A percentile compares a stretch with the other conserved stretches of the same genome.
Evolutionary conservation across 2,329 filamentous ascomycete species (phyloP).

Genomic region (Microcyclospora tardicrescens): DNA sequence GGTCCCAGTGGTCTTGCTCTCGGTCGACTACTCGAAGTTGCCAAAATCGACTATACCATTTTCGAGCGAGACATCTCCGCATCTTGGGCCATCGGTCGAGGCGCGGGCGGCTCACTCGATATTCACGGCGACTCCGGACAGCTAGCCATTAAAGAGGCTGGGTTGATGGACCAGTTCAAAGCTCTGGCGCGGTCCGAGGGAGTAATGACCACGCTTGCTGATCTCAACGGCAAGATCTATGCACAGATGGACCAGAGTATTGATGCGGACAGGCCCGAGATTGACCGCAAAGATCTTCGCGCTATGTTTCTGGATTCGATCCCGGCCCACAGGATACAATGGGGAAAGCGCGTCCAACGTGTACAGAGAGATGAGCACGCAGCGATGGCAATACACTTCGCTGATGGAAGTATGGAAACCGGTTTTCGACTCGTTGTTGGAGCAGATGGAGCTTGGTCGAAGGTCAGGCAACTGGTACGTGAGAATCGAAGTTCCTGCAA

Average conservation of each 20-base stretch:
- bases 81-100: neutral
- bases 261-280: conserved; percentile 26
- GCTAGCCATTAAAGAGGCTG: conserved; percentile 17
- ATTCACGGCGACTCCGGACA: conserved; percentile 19
- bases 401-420: conserved; percentile 18
- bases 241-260: conserved; percentile 2
- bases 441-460: conserved; percentile 37
- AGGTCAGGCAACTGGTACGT: conserved; percentile 9
- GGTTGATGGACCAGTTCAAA: conserved; percentile 18
- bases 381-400: conserved; percentile 15
- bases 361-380: conserved; percentile 11
- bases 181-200: conserved; percentile 17
- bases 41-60: conserved; percentile 14
- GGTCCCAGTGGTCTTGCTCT: conserved; percentile 21
- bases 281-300: conserved; percentile 27
- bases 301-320: conserved; percentile 26
- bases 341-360: conserved; percentile 18
- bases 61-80: conserved; percentile 17
- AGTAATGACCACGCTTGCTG: conserved; percentile 7
- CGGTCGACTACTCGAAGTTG: conserved; percentile 15
- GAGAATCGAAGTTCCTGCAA: conserved; percentile 13
- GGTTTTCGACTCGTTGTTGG: conserved; percentile 36
- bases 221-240: conserved; percentile 10
- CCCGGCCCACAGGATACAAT: conserved; percentile 21
- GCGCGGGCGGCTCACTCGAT: conserved; percentile 19